These are phyloP conservation scores for Penicillium sp. DNA, from an alignment of 2,329 filamentous ascomycete genomes.

Conservation along the genomic window DNA sequence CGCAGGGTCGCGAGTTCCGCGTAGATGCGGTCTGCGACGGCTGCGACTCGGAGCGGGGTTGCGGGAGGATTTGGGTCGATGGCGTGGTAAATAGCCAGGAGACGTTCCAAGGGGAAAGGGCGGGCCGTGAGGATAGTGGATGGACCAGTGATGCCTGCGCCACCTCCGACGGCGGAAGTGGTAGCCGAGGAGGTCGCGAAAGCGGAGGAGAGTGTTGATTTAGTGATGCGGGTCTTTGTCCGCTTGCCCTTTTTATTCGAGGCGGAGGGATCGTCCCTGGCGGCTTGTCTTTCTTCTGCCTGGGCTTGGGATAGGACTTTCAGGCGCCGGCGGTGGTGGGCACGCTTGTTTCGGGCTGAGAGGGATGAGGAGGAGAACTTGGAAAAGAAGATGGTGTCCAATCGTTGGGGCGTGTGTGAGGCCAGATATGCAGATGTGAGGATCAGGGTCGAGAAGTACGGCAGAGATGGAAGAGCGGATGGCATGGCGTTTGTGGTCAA, in stretches of 20 bases:
- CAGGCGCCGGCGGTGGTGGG: conserved; percentile 42
- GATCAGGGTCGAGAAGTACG: conserved; percentile 47
- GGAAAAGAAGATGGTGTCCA: conserved; percentile 50
- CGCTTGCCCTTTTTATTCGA: conserved; percentile 36
- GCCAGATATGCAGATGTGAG: conserved; percentile 48
- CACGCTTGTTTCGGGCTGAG: conserved; percentile 44
- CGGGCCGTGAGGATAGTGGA: conserved; percentile 42
- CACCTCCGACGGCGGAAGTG: conserved; percentile 31
- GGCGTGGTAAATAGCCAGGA: conserved; percentile 48
- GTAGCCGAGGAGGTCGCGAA: conserved; percentile 40
- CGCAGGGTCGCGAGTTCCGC: conserved; percentile 47
- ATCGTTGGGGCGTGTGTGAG: conserved; percentile 45
- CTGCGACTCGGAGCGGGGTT: conserved; percentile 35
- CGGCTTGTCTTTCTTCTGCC: conserved; percentile 33
- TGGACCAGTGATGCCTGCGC: conserved; percentile 34
- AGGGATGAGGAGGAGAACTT: conserved; percentile 46
- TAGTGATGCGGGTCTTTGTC: conserved; percentile 40
- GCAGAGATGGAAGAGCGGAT: conserved; percentile 38
- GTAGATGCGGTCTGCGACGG: conserved; percentile 44
- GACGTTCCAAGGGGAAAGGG: conserved; percentile 46
- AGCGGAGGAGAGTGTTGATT: conserved; percentile 40
- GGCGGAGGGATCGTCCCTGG: conserved; percentile 28
- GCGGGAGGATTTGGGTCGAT: conserved; percentile 46
- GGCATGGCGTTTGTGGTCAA: conserved; percentile 25
- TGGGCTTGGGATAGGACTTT: conserved; percentile 41